Evolutionary conservation across 169 alveolate genomes (phyloP).

Genomic region (Plasmodium fragile): DNA sequence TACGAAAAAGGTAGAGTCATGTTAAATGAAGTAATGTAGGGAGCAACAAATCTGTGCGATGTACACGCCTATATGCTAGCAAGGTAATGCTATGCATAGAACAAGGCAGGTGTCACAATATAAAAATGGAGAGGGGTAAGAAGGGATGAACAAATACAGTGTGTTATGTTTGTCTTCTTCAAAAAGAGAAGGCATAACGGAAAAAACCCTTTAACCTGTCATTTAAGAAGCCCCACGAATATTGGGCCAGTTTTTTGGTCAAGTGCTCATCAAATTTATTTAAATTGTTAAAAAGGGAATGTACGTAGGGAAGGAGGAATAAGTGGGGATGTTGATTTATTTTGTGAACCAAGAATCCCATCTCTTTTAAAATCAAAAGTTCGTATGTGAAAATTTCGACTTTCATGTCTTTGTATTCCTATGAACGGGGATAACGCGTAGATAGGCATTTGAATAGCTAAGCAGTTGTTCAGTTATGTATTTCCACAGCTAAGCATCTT

Average conservation of each 20-base stretch:
- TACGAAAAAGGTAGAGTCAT: not conserved
- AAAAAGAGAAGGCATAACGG: not conserved
- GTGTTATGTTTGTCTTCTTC: not conserved
- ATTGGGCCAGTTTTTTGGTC: constrained; percentile 88
- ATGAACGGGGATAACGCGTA: not conserved
- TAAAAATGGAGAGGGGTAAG: not conserved
- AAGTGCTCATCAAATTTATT: constrained; percentile 81
- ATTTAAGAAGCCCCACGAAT: constrained; percentile 93
- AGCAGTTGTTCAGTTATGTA: not conserved
- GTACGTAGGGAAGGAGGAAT: constrained; percentile 89
- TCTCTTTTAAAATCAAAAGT: constrained; percentile 88
- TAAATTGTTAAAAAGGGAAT: constrained; percentile 88
- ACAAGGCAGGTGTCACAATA: not conserved
- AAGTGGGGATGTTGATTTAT: constrained; percentile 87
- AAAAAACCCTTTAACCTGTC: constrained; percentile 85
- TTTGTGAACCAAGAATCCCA: constrained; percentile 89
- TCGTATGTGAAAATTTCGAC: constrained; percentile 90
- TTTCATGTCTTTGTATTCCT: constrained; percentile 76
- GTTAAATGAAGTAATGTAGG: not conserved
- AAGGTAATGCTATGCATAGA: not conserved
- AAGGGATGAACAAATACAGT: not conserved
- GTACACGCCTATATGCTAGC: not conserved
- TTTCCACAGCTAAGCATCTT: not conserved
- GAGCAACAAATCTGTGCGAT: not conserved
- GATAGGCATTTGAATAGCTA: not conserved